A percentile compares a stretch with the other conserved stretches of the same genome.
phyloP scores from a whole-genome alignment of 2,329 filamentous ascomycete species.

The Beauveria asiatica region DNA sequence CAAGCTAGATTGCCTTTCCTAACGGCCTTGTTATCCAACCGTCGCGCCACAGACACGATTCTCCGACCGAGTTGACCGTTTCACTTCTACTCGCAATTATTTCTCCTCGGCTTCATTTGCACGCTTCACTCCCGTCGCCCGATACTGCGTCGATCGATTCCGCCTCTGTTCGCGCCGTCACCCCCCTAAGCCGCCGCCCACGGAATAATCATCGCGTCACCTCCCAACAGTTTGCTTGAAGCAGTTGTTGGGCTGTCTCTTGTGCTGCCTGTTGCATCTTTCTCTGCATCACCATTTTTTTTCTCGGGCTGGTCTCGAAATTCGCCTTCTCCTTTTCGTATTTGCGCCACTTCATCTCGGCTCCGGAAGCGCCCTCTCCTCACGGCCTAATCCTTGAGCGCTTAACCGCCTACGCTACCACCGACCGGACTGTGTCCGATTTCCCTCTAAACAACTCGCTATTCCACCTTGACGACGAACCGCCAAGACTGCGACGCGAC shows the following conservation, averaged over 20 bases:
- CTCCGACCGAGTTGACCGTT: neutral
- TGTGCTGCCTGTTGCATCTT: conserved; percentile 21
- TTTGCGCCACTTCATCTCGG: conserved; percentile 19
- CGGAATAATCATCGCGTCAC: conserved; percentile 22
- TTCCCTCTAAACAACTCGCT: neutral
- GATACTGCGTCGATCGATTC: conserved; percentile 13
- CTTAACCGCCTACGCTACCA: conserved; percentile 13
- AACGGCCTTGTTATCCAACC: neutral
- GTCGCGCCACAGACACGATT: neutral
- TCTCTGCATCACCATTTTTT: conserved; percentile 14
- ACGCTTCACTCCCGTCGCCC: conserved; percentile 9
- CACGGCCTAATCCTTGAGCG: conserved; percentile 11
- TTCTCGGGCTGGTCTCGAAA: conserved; percentile 42
- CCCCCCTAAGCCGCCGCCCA: conserved; percentile 27
- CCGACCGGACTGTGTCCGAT: conserved; percentile 12
- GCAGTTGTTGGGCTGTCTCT: conserved; percentile 31
- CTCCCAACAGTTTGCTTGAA: conserved; percentile 35
- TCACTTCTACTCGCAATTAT: neutral
- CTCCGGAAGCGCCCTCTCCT: conserved; percentile 27
- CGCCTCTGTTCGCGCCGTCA: conserved; percentile 24
- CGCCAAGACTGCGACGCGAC: neutral
- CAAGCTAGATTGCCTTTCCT: neutral
- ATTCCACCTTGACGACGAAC: neutral
- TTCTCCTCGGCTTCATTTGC: neutral
- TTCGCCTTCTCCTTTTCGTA: conserved; percentile 13